These are phyloP conservation scores for Fusarium armeniacum DNA, from an alignment of 2,329 filamentous ascomycete genomes.

Conservation along the genomic window DNA sequence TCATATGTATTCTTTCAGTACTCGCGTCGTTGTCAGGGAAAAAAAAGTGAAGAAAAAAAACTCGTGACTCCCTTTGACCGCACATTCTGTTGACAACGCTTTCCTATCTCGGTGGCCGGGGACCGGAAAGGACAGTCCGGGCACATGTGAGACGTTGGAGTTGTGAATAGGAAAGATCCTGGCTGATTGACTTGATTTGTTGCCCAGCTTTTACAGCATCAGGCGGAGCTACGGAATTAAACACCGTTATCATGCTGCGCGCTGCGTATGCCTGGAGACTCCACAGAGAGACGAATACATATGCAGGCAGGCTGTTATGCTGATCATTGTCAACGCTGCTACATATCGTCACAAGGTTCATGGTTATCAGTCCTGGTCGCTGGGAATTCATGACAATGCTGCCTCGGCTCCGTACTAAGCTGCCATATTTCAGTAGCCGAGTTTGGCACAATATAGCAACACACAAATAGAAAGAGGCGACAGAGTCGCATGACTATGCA, in stretches of 20 bases:
- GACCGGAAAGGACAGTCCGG: conserved; percentile 35
- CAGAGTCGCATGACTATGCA: conserved; percentile 9
- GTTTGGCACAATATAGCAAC: conserved; percentile 1
- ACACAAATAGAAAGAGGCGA: background rate
- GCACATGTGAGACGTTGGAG: conserved; percentile 31
- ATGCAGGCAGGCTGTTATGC: conserved; percentile 40
- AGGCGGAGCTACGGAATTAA: conserved; percentile 25
- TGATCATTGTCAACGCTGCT: conserved; percentile 30
- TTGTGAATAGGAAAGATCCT: conserved; percentile 22
- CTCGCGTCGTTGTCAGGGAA: conserved; percentile 6
- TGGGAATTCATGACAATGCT: conserved; percentile 12
- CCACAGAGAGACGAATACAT: conserved; percentile 21
- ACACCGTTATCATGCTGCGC: background rate
- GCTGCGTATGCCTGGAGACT: conserved; percentile 17
- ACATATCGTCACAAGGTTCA: conserved; percentile 22
- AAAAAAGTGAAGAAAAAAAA: conserved; percentile 1
- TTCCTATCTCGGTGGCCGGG: conserved; percentile 31
- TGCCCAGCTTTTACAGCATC: background rate
- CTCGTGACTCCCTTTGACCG: conserved; percentile 45
- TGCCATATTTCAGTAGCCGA: background rate
- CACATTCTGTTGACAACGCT: conserved; percentile 37
- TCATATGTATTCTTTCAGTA: conserved; percentile 38
- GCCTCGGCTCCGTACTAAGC: conserved; percentile 1
- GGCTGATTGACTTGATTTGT: conserved; percentile 7
- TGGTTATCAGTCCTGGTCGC: conserved; percentile 8